Base-by-base conservation (phyloP, 2,329 filamentous ascomycete species). In the Myriosclerotinia duriaeana region DNA sequence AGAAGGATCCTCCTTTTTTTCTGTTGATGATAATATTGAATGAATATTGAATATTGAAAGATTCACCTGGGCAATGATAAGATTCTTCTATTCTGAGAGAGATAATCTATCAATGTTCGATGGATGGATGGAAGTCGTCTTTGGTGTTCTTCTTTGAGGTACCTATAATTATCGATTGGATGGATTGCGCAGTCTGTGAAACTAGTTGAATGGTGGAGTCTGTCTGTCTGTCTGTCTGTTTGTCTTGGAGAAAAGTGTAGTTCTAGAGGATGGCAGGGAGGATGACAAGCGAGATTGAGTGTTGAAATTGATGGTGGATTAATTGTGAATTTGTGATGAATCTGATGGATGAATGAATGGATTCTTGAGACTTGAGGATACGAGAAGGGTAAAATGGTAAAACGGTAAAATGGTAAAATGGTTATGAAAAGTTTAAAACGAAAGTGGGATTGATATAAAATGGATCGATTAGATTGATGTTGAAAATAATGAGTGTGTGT, bases 171-270 rank as follows among this genome's bases (percentile, higher is more conserved):
- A 50, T 50, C 30, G 58, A 17, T 59, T 26, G 53, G 17, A 26
- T 22, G 5, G 46, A 22, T 44, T 50, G 44, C 58, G 44, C 44
- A 60, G 44, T 36, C 42, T 36, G 34, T 48, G 56, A 48, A 48
- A 60, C 40, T 60, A 60, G 20, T 22, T 36, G 56, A 12, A 36
- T 59, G 56, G 56, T 59, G 56, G 56, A 59, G 42, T 48, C 40
- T 58, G 54, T 58, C 54, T 44, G 54, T 58, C 54, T 44, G 54
- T 30, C 7, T 11, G 30, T 34, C 4, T 34, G 30, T 34, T 4
- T 34, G 30, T 34, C 6, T 34, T 34, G 30, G 30, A 34, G 30
- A 6, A 17, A 44, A 14, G 17, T 44, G 42, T 14, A 44, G 42
- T 6, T 44, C 5, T n/a, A 44, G 42, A n/a, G 44, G 8, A 20